These are phyloP conservation scores for Lepidium africanum DNA, from an alignment of 345 rosid genomes.

Conservation along the genomic window DNA sequence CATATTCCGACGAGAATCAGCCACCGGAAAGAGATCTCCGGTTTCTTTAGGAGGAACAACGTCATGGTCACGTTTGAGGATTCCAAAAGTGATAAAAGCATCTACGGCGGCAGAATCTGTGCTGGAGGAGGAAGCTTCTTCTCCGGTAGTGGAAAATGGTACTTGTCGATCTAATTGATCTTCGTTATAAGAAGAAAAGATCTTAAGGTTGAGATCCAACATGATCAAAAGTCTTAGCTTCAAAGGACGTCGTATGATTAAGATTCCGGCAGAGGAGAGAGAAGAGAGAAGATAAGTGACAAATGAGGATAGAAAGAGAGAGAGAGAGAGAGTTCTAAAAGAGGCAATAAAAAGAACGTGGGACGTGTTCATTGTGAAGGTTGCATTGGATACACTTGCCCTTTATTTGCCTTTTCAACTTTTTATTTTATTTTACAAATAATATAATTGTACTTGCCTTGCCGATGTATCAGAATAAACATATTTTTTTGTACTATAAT, in stretches of 20 bases:
- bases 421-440: background rate
- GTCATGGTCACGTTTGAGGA: constrained; percentile 27
- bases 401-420: constrained; percentile 20
- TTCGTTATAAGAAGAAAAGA: constrained; percentile 10
- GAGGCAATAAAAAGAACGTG: constrained; percentile 26
- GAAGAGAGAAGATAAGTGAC: constrained; percentile 20
- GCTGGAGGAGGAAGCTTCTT: constrained; percentile 8
- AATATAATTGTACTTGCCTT: constrained; percentile 24
- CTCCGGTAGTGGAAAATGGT: background rate
- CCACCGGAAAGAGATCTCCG: constrained; percentile 18
- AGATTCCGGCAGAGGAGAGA: background rate
- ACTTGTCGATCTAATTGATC: constrained; percentile 26
- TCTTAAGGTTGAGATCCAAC: constrained; percentile 28
- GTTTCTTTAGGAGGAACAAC: constrained; percentile 24
- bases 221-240: background rate
- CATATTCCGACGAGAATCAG: constrained; percentile 5
- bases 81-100: constrained; percentile 28
- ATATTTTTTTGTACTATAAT: background rate
- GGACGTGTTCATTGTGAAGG: constrained; percentile 39
- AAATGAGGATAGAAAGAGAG: constrained; percentile 16
- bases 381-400: constrained; percentile 36
- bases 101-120: background rate
- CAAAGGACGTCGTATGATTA: background rate
- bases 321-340: constrained; percentile 8
- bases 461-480: constrained; percentile 19